Evolutionary conservation across 2,329 filamentous ascomycete genomes (phyloP).

Genomic region (Aspergillus bombycis): DNA sequence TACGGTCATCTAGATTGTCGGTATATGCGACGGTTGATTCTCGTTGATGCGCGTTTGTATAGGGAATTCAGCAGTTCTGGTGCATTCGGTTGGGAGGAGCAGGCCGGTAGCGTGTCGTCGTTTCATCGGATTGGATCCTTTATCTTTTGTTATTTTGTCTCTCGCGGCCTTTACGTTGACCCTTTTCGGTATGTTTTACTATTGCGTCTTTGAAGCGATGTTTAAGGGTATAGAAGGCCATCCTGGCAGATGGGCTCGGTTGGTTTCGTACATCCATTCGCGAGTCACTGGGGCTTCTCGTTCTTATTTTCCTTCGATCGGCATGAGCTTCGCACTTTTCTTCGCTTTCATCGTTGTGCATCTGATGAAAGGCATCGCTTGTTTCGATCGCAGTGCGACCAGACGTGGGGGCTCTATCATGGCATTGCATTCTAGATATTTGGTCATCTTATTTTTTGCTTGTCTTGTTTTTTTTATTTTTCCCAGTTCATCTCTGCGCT

Average conservation of each 20-base stretch:
- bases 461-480: slow-evolving; percentile 13
- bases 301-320: slow-evolving; percentile 11
- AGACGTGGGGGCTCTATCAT: slow-evolving; percentile 21
- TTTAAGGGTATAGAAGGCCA: slow-evolving; percentile 28
- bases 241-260: slow-evolving; percentile 23
- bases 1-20: slow-evolving; percentile 42
- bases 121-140: slow-evolving; percentile 35
- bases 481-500: slow-evolving; percentile 34
- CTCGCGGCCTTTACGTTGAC: slow-evolving; percentile 24
- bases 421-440: slow-evolving; percentile 30
- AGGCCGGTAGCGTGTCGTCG: slow-evolving; percentile 46
- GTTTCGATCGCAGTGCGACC: slow-evolving; percentile 16
- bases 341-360: slow-evolving; percentile 5
- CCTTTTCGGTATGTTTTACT: slow-evolving; percentile 29
- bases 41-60: slow-evolving; percentile 47
- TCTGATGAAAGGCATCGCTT: slow-evolving; percentile 7
- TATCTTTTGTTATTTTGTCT: slow-evolving; percentile 22
- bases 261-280: slow-evolving; percentile 23
- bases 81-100: slow-evolving; percentile 49
- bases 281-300: slow-evolving; percentile 7
- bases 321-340: slow-evolving; percentile 17
- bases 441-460: slow-evolving; percentile 28
- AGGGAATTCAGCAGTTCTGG: slow-evolving; percentile 47
- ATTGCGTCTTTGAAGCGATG: slow-evolving; percentile 29
- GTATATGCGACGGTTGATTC: slow-evolving; percentile 43